Evolutionary conservation across 352 stramenopile species (phyloP), one percentile per base, ranked within the genome.

Genomic region (Phytophthora crassamura): DNA sequence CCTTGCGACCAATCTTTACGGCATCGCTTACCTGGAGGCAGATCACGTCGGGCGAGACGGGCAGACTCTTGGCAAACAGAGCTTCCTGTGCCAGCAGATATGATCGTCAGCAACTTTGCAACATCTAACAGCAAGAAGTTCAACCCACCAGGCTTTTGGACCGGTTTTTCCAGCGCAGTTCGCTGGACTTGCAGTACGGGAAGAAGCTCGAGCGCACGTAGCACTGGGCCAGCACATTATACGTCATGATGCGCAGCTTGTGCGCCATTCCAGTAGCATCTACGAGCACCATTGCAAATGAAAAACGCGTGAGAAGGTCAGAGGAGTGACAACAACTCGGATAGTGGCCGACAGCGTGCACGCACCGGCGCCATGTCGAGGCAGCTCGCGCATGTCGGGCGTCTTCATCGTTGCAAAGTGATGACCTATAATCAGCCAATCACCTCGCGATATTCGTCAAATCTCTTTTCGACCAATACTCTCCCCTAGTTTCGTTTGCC

Each of bases 141-240:
- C 7, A 25, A 0, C 72, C n/a, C 52, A 93, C 86, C 61, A 95
- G 56, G 20, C 80, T 65, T 43, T 83, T 82, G 14, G 81, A 91
- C 8, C 87, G 63, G 45, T 80, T 86, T 70, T 93, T 93, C 87
- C 87, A 95, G 4, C 74, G 71, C 47, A 95, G 54, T 43, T 75
- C 65, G 20, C 69, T 75, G 11, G 77, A 60, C 16, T 77, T 74
- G 73, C 87, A 95, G 59, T 95, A 94, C 40, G 87, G 87, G 58
- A 95, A 95, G 72, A 79, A 93, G 34, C 49, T 82, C 32, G 87
- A 95, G 38, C 79, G 75, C 47, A 94, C 76, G 63, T 93, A 95
- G 66, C 75, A 88, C 59, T 95, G 87, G 32, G 87, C 87, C 32
- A 95, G 69, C 45, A 94, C 87, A 51, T 95, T 95, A 71, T 93